A percentile compares a stretch with the other conserved stretches of the same genome.
Evolutionary conservation across 805 yeast genomes (phyloP).

Genomic region (Priceomyces haplophilus): DNA sequence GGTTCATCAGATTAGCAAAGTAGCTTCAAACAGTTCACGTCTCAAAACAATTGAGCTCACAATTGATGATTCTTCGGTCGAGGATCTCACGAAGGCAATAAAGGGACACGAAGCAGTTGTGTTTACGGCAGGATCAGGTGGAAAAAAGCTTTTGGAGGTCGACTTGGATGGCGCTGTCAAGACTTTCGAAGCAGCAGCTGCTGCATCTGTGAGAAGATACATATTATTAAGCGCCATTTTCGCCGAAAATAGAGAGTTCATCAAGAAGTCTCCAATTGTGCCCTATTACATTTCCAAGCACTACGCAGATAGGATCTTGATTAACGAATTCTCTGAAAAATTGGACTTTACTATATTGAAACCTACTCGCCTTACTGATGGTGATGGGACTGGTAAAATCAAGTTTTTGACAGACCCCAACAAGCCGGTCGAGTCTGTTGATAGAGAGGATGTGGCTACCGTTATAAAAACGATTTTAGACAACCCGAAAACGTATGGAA

Average conservation of each 20-base stretch:
- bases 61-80: constrained; percentile 33
- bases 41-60: constrained; percentile 35
- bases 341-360: constrained; percentile 56
- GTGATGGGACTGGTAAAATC: constrained; percentile 43
- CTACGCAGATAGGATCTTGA: constrained; percentile 51
- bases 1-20: constrained; percentile 31
- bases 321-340: constrained; percentile 31
- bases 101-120: constrained; percentile 54
- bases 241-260: constrained; percentile 48
- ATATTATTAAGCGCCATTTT: constrained; percentile 55
- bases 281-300: constrained; percentile 59
- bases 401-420: constrained; percentile 22
- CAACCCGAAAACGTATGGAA: constrained; percentile 36
- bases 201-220: constrained; percentile 42
- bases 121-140: constrained; percentile 63
- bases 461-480: constrained; percentile 38
- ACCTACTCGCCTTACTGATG: constrained; percentile 48
- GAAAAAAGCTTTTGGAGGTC: constrained; percentile 50
- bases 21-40: constrained; percentile 29
- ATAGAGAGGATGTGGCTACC: constrained; percentile 57
- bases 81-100: constrained; percentile 34
- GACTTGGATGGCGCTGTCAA: constrained; percentile 63
- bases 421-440: constrained; percentile 23
- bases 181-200: constrained; percentile 51
- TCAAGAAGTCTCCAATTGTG: constrained; percentile 35